Base-by-base conservation (phyloP, 306 rosid genomes). In the Castanea crenata region DNA sequence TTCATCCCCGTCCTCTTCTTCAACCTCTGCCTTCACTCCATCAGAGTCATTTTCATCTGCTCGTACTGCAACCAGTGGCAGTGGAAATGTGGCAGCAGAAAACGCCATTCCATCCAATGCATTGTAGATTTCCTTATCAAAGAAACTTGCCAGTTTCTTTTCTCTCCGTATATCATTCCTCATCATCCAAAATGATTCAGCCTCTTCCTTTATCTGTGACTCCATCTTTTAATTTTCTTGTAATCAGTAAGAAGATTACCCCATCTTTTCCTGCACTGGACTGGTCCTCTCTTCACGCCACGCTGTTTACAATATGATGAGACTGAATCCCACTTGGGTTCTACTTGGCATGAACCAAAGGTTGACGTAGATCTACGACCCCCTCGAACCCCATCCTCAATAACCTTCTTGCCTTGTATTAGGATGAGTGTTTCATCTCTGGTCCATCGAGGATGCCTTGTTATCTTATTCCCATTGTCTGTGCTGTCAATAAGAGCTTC, bases 401-500 rank as follows among this genome's bases (percentile, higher is more conserved):
- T 61, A 81, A 82, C 44, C 67, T 80, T 87, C 91, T 87, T 87
- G 2, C 85, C 85, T 75, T 85, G 87, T 38, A 87, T 80, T 19
- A 87, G 85, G 54, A 85, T 80, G 25, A 87, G 73, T 6, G 91
- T 85, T 58, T 87, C 91, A 29, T 78, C 78, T 73, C 85, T 82
- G 3, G 85, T 85, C 91, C 91, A 87, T 20, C 89, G 58, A 10
- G 91, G 91, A 62, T 85, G 89, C n/a, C 91, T 87, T 3, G 87
- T 87, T 57, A 78, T 73, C 73, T 83, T 87, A 64, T 38, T 18
- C 72, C 80, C 77, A 41, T 77, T 80, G 41, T 15, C 73, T 52
- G 32, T 84, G 20, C 75, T 62, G 5, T 76, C 76, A 57, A 54
- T 14, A 70, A 79, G 82, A 58, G 57, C 5, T 55, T 80, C 73